These are phyloP conservation scores for Penicillium sp. DNA, from an alignment of 2,329 filamentous ascomycete genomes.

Conservation along the genomic window DNA sequence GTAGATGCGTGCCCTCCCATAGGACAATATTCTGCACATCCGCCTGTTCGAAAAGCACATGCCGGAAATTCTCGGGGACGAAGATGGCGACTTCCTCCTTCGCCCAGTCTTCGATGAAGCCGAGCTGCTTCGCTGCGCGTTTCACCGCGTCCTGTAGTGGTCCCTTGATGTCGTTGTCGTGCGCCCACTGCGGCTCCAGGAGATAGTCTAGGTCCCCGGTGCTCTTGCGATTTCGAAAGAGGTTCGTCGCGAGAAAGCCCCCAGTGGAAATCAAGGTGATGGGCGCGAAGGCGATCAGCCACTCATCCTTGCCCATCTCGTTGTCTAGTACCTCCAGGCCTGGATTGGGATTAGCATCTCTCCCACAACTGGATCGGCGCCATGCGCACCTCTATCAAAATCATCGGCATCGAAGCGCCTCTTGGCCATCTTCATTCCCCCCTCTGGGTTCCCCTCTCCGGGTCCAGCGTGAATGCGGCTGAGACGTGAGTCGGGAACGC, in stretches of 20 bases:
- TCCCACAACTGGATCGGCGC: too few relatives aligned
- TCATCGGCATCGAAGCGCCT: too few relatives aligned
- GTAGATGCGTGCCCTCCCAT: constrained; percentile 28
- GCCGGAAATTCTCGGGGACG: constrained; percentile 23
- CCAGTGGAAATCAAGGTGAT: constrained; percentile 33
- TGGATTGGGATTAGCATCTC: too few relatives aligned
- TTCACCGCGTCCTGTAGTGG: constrained; percentile 27
- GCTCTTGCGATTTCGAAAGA: constrained; percentile 31
- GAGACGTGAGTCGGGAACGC: too few relatives aligned
- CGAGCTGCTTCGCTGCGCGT: constrained; percentile 22
- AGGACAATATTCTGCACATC: constrained; percentile 33
- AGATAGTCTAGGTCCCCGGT: constrained; percentile 35
- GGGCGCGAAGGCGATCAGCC: constrained; percentile 33
- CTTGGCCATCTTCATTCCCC: too few relatives aligned
- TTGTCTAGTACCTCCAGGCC: constrained; percentile 21
- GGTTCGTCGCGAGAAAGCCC: constrained; percentile 32
- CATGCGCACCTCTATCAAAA: too few relatives aligned
- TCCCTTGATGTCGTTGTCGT: constrained; percentile 31
- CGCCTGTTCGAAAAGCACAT: constrained; percentile 29
- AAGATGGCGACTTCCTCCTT: constrained; percentile 36
- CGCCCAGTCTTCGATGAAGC: constrained; percentile 28
- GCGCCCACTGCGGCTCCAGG: constrained; percentile 33
- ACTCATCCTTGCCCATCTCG: constrained; percentile 31
- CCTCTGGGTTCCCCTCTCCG: too few relatives aligned
- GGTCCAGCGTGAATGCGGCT: too few relatives aligned